Evolutionary conservation across 768 basidiomycete genomes (phyloP), one percentile per base, ranked within the genome.

Genomic region (Podaxis sp.): DNA sequence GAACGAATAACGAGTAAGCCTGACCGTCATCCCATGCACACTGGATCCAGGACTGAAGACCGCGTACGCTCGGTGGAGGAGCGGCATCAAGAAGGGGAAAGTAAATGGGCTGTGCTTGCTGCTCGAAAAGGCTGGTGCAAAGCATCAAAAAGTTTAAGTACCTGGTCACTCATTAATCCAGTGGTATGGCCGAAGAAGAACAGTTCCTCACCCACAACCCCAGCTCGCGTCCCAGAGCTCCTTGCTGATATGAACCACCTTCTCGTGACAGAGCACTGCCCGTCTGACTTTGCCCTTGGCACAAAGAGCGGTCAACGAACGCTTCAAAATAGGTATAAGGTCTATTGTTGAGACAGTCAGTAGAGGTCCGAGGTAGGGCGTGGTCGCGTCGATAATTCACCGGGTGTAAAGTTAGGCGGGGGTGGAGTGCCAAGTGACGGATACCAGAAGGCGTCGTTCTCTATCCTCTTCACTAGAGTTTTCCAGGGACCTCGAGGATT

Each of bases 121-220:
- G 93, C 54, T 79, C 81, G 82, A 91, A 86, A 22, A 94, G 80
- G 4, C 84, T 81, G 2, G 87, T 78, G 69, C 91, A 93, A 8
- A 82, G 77, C 87, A 94, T 94, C 65, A 91, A 66, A 67, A 89
- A 94, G 70, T 93, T 94, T 22, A 91, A 87, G 69, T 94, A 93
- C 25, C 92, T 94, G 63, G 24, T 17, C 50, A 22, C 36, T 52
- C 37, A 66, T 58, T 50, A 37, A 56, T 37, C 24, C 19, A 55
- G 17, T 29, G n/a, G 50, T 54, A 38, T n/a, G 47, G 40, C 52
- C 67, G 33, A 41, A 33, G 15, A 15, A 29, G 33, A 19, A 41
- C 53, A 51, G 46, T 38, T 15, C 74, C 81, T 62, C 68, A 83
- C 89, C 88, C 90, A 66, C 89, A 90, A 13, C 91, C 91, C 91